Evolutionary conservation across 202 grass and related monocot genomes (phyloP), one percentile per base, ranked within the genome.

Genomic region (Cymbopogon flexuosus): DNA sequence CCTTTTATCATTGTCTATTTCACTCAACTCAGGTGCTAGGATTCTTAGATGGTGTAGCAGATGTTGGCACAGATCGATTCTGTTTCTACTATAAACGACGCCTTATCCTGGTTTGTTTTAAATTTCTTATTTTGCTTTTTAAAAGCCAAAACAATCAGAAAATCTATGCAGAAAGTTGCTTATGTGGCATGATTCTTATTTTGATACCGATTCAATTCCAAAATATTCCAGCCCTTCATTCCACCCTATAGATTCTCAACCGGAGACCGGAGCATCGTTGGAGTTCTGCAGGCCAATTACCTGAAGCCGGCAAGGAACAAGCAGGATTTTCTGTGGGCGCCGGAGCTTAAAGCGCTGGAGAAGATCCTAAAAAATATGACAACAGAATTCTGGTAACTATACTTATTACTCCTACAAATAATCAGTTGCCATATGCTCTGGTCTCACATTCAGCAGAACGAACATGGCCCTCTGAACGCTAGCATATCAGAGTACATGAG

Each of bases 261-360:
- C 47, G 86, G 81, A 84, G 72, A 77, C 40, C 72, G 58, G 87
- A 86, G 85, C 19, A 77, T 93, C 5, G 70, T 86, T 66, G 85
- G 88, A 41, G 62, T 90, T 66, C 75, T 93, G 35, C 70, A 93
- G 85, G 41, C 79, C 24, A 86, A 93, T 34, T 85, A 83, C n/a
- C 81, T 93, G 49, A 86, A 49, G 33, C 91, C 82, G 5, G 87
- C 91, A 16, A 86, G 81, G 63, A 86, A 90, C 74, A 93, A 93
- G 57, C 91, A 93, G 66, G 91, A 93, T 67, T 85, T 90, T 43
- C 60, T 78, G 75, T 90, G 89, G 59, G 86, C 91, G 6, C 13
- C 45, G 4, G 78, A 90, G 68, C 83, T 72, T 62, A 75, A 81
- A 22, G 81, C 62, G 16, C 83, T 90, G 46, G 79, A 79, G 64